A percentile compares a stretch with the other conserved stretches of the same genome.
Conservation (phyloP, 805 yeast species). For the Saccharomyces kudriavzevii region DNA sequence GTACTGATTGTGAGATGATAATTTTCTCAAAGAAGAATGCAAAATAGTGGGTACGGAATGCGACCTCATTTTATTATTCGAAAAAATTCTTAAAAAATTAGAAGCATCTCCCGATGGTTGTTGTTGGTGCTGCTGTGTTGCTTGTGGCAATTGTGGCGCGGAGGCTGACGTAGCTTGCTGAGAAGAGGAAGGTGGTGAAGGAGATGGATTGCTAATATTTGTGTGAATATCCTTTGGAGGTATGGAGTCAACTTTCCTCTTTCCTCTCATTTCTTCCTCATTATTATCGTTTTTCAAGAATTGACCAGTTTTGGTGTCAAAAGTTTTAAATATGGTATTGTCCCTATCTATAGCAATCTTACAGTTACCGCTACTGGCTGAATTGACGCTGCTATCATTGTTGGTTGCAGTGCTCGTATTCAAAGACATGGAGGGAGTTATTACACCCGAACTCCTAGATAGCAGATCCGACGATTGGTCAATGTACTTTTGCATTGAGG, state of each 20-base stretch:
- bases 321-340: conserved; percentile 22
- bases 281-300: conserved; percentile 10
- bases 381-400: not conserved
- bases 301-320: conserved; percentile 27
- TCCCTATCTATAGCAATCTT: not conserved
- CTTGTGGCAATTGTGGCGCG: not conserved
- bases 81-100: conserved; percentile 2
- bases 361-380: not conserved
- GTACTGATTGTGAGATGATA: conserved; percentile 6
- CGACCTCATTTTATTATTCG: conserved; percentile 23
- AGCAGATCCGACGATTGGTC: conserved; percentile 1
- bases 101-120: not conserved
- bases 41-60: conserved; percentile 29
- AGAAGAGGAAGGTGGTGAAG: not conserved
- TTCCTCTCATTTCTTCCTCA: conserved; percentile 1
- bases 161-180: not conserved
- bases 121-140: not conserved
- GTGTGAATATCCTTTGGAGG: conserved; percentile 3
- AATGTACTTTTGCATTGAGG: not conserved
- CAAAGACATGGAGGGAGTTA: not conserved
- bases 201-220: not conserved
- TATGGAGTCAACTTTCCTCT: not conserved
- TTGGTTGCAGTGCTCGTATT: not conserved
- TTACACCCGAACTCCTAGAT: not conserved
- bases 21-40: conserved; percentile 27